These are phyloP conservation scores for Gigaspora rosea DNA, from an alignment of 192 early-diverging fungal genomes.

Conservation along the genomic window DNA sequence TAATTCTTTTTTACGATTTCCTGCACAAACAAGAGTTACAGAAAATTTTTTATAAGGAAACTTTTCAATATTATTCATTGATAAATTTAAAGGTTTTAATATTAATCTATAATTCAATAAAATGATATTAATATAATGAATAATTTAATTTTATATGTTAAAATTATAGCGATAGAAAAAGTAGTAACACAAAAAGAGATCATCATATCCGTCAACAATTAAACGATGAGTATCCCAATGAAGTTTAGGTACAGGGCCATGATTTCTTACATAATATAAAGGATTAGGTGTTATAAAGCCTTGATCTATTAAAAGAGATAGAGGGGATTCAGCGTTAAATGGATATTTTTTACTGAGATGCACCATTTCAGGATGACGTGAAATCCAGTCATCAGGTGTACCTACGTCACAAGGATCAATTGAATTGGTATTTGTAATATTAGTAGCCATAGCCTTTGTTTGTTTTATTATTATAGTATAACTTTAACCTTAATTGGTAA, in stretches of 20 bases:
- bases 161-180: not conserved
- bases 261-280: conserved; percentile 72
- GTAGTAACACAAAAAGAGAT: not conserved
- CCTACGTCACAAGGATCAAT: conserved; percentile 41
- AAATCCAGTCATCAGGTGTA: conserved; percentile 54
- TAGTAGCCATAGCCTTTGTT: too few relatives aligned
- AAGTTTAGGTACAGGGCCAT: conserved; percentile 64
- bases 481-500: too few relatives aligned
- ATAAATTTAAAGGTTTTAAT: conserved; percentile 40
- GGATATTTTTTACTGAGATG: conserved; percentile 61
- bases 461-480: too few relatives aligned
- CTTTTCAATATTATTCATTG: conserved; percentile 54
- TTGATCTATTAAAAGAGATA: conserved; percentile 44
- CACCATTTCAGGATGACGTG: conserved; percentile 50
- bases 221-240: conserved; percentile 46
- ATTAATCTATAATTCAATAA: conserved; percentile 47
- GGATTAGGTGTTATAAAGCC: conserved; percentile 59
- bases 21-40: conserved; percentile 64
- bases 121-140: not conserved
- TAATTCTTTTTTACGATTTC: conserved; percentile 70
- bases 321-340: conserved; percentile 58
- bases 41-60: conserved; percentile 51
- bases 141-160: not conserved
- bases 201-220: conserved; percentile 45
- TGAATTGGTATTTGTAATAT: too few relatives aligned